Evolutionary conservation across 2,329 filamentous ascomycete genomes (phyloP).

Genomic region (Trichoderma gracile): DNA sequence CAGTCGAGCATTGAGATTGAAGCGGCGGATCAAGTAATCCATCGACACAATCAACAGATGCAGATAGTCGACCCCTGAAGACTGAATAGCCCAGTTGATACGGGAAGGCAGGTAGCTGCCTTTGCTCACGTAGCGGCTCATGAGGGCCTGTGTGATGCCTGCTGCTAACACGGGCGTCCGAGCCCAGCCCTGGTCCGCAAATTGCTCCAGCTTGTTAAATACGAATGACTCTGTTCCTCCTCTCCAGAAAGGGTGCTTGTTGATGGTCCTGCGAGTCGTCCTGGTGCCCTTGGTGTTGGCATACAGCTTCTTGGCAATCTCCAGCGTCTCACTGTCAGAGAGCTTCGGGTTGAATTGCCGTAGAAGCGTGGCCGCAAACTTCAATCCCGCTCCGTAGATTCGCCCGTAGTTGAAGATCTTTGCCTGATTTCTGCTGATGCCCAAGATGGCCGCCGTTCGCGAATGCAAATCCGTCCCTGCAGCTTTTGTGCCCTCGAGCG

Average conservation of each 20-base stretch:
- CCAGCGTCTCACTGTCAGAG: slow-evolving; percentile 73
- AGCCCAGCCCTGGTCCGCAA: slow-evolving; percentile 89
- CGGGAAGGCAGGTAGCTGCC: slow-evolving; percentile 92
- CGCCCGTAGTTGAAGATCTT: slow-evolving; percentile 99
- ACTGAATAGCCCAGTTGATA: slow-evolving; percentile 99
- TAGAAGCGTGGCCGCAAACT: slow-evolving; percentile 86
- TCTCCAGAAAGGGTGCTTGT: slow-evolving; percentile 83
- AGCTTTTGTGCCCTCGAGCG: slow-evolving; percentile 90
- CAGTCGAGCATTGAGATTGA: slow-evolving; percentile 80
- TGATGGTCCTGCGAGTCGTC: slow-evolving; percentile 70
- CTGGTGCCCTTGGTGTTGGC: slow-evolving; percentile 87
- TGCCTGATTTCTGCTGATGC: slow-evolving; percentile 91
- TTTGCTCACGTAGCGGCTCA: slow-evolving; percentile 82
- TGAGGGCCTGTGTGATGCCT: slow-evolving; percentile 93
- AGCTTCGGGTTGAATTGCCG: slow-evolving; percentile 90
- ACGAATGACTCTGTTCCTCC: slow-evolving; percentile 97
- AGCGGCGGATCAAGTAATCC: slow-evolving; percentile 87
- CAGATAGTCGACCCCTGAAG: slow-evolving; percentile 93
- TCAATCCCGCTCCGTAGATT: slow-evolving; percentile 96
- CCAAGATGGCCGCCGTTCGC: slow-evolving; percentile 85
- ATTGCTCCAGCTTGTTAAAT: slow-evolving; percentile 97
- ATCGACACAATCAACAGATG: slow-evolving; percentile 91
- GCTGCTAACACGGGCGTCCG: slow-evolving; percentile 90
- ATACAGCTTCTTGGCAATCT: slow-evolving; percentile 79
- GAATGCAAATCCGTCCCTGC: slow-evolving; percentile 94